Base-by-base conservation (phyloP, 495 filamentous ascomycete genomes). In the Thermochaetoides thermophila region DNA sequence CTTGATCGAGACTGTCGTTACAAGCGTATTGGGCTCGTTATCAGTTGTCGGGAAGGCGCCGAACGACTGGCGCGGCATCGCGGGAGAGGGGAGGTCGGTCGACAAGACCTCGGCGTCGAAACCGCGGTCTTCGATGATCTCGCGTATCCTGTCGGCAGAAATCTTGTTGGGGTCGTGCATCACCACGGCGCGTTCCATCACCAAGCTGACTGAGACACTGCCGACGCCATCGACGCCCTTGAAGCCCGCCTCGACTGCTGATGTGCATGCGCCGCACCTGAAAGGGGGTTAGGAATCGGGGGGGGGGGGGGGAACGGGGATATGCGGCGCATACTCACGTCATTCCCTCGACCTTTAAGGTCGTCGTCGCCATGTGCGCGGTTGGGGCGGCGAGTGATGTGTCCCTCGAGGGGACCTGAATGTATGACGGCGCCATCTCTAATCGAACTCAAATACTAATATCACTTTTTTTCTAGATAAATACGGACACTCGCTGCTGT, bases 61-160 rank as follows among this genome's bases (percentile, higher is more conserved):
- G 36, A 57, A 35, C 27, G 44, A 22, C 34, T 50, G 33, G 25
- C 43, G 43, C 14, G 50, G 53, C 48, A 33, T 34, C 28, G 57
- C 43, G 15, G 64, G 55, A 25, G 62, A 60, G 3, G 74, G 68
- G 15, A 73, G 45, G 46, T 94, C 83, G 3, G 91, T 84, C 3
- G 80, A 76, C 7, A 96, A 48, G n/a, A 99, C 69, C 39, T 81
- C 70, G n/a, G 82, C 85, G 46, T 89, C 91, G 59, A 99, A 99
- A 2, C 89, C 89, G 18, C 83, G 67, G 46, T 93, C 89, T 44
- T 94, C 86, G 49, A 99, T 89, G 17, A 82, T 79, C 35, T 92
- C 81, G 39, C 70, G 69, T 29, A 95, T 65, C 43, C 72, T 60
- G 17, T 81, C 79, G 20, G 84, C 69, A 5, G 81, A 57, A 23